Evolutionary conservation across 129 eudicot genomes (phyloP).

Genomic region (Escallonia herrerae): DNA sequence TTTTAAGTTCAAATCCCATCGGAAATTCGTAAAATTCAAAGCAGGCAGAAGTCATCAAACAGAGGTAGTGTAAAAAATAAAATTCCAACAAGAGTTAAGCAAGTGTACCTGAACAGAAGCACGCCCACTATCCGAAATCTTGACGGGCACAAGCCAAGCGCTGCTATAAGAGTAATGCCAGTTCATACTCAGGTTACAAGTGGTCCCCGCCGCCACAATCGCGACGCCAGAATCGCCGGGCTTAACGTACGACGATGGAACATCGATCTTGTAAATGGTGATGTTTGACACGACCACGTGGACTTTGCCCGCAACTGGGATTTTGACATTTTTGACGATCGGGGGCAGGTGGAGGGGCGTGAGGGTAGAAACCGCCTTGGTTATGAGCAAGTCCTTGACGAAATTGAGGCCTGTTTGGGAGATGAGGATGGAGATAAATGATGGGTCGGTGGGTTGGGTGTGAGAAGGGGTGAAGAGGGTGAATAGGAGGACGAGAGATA

Average conservation of each 20-base stretch:
- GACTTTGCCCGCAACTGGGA: conserved; percentile 50
- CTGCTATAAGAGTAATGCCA: conserved; percentile 52
- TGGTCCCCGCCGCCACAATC: conserved; percentile 34
- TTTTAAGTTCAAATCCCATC: too few species aligned
- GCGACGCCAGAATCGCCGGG: conserved; percentile 33
- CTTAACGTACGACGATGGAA: conserved; percentile 30
- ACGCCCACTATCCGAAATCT: conserved; percentile 42
- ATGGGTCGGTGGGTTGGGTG: conserved; percentile 22
- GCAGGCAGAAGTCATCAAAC: too few species aligned
- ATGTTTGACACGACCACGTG: conserved; percentile 35
- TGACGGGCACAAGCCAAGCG: conserved; percentile 39
- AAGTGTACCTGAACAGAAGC: too few species aligned
- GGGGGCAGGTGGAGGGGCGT: conserved; percentile 33
- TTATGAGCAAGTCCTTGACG: conserved; percentile 34
- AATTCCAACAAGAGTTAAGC: neutral
- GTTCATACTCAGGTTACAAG: conserved; percentile 28
- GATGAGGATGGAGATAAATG: conserved; percentile 42
- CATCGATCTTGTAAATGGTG: conserved; percentile 24
- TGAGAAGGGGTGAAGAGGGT: conserved; percentile 25
- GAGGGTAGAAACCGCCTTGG: conserved; percentile 38
- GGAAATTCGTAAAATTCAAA: too few species aligned
- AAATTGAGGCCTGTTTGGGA: conserved; percentile 54
- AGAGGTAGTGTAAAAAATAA: too few species aligned
- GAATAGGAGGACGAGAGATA: conserved; percentile 20
- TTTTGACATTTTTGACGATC: conserved; percentile 19